Conservation (phyloP, 495 filamentous ascomycete species). For the Acidomyces sp. region DNA sequence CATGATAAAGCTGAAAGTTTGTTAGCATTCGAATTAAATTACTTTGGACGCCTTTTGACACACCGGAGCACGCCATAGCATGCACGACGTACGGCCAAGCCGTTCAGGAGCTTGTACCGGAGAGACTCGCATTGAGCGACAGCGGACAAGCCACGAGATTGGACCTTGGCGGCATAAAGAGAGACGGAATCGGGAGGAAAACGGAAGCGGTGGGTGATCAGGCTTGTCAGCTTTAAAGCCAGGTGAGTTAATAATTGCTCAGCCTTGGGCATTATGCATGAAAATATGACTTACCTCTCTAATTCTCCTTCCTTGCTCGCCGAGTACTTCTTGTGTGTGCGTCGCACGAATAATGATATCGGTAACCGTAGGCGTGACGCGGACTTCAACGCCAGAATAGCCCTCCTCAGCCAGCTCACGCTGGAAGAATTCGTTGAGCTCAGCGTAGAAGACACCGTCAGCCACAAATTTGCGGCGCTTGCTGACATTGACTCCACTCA, state of each 20-base stretch:
- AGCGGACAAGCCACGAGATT: constrained; percentile 98
- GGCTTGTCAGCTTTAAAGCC: constrained; percentile 60
- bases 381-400: constrained; percentile 98
- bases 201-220: constrained; percentile 99
- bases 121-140: constrained; percentile 99
- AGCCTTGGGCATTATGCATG: not conserved
- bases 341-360: constrained; percentile 99
- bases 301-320: constrained; percentile 98
- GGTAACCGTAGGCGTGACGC: constrained; percentile 98
- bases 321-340: constrained; percentile 98
- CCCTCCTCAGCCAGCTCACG: constrained; percentile 99
- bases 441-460: constrained; percentile 99
- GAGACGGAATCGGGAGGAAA: constrained; percentile 99
- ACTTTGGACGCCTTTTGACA: not conserved
- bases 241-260: no score
- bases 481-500: constrained; percentile 36
- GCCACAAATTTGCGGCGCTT: constrained; percentile 99
- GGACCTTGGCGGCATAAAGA: constrained; percentile 98
- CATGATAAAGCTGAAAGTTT: constrained; percentile 70
- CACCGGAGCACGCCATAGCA: constrained; percentile 95
- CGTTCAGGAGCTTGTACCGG: constrained; percentile 98
- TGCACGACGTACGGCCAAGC: constrained; percentile 88
- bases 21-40: not conserved
- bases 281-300: constrained; percentile 43
- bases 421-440: constrained; percentile 99